Base-by-base conservation (phyloP, 257 asterid genomes). In the Eustoma russellianum region DNA sequence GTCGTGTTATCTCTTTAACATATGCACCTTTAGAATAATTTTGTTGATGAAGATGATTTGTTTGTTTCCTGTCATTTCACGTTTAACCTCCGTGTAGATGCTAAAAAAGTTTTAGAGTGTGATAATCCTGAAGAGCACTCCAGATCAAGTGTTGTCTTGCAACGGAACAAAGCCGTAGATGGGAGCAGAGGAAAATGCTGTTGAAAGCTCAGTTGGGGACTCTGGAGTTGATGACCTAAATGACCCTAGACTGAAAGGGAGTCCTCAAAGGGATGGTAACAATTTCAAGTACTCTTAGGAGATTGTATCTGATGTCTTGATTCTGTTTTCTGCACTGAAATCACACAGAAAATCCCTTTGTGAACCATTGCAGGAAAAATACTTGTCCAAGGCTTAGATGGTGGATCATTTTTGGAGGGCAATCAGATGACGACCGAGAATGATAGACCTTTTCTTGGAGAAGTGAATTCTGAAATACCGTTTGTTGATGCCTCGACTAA, bases 351-450 rank as follows among this genome's bases (percentile, higher is more conserved):
- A 55, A 41, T 59, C 34, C 11, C 33, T 53, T 60, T 57, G 66
- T 79, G 77, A 24, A 70, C 69, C 30, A 5, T 77, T 73, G 87
- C 94, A 88, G 97, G 86, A 57, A 76, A 65, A 53, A 61, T 65
- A 59, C 53, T 74, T 52, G 56, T 60, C 40, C 46, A 52, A 51
- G 55, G 56, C 56, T 68, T 62, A 57, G 68, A 69, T 52, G 50
- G 62, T 56, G 64, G 69, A 66, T 72, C 77, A 68, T 59, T 62
- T 60, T 55, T 45, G 30, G 54, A 34, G 59, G 73, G 63, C 61
- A 47, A 44, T 52, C 65, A 61, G 55, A 70, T 24, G 71, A 66
- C 77, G 62, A 53, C 57, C 52, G 46, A 68, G 64, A 28, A 69
- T 60, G 53, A 57, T 38, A 48, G 49, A 73, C 53, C 59, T 47